Base-by-base conservation (phyloP, 352 stramenopile species). In the Phytopythium cucurbitacearum region DNA sequence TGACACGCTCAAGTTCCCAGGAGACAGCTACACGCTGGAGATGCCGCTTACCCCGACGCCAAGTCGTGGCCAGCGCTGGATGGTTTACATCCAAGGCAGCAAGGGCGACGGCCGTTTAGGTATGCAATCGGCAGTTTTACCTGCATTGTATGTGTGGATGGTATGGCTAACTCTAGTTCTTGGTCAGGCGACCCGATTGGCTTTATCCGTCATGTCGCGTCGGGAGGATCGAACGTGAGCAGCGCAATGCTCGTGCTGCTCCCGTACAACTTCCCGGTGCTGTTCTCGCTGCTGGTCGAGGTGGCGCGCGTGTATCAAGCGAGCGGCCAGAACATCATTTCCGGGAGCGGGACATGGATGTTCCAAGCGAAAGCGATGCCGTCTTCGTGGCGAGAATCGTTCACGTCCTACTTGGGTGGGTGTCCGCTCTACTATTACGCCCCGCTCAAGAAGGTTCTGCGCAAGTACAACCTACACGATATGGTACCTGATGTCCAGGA, bases 351-450 rank as follows among this genome's bases (percentile, higher is more conserved):
- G 3, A 71, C 73, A n/a, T 95, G 85, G 84, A 71, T 87, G 59
- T 95, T 95, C 48, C 81, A 95, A 50, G 75, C 80, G 3, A 94
- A 94, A 43, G 81, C 79, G 0, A 94, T 95, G 84, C 84, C 85
- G 5, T 91, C 85, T 0, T 85, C 81, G 4, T 95, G 85, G 85
- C 67, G 84, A 16, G 84, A 95, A 45, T 75, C 74, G 1, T 94
- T 95, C 50, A 79, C 81, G 46, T 71, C 84, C 36, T 95, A 95
- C 46, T 48, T 95, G 10, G 78, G 69, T 41, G 70, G 74, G 12
- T 84, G 80, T 33, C 81, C 85, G 34, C 56, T 91, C 6, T 95
- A 95, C 53, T 95, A 95, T 49, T 89, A 89, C 51, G 66, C 76
- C 3, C 73, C 84, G 0, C 60, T 95, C 47, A 91, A 91, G 53